A percentile compares a stretch with the other conserved stretches of the same genome.
Conservation (phyloP, 495 filamentous ascomycete genomes). For the Xylaria acuta region DNA sequence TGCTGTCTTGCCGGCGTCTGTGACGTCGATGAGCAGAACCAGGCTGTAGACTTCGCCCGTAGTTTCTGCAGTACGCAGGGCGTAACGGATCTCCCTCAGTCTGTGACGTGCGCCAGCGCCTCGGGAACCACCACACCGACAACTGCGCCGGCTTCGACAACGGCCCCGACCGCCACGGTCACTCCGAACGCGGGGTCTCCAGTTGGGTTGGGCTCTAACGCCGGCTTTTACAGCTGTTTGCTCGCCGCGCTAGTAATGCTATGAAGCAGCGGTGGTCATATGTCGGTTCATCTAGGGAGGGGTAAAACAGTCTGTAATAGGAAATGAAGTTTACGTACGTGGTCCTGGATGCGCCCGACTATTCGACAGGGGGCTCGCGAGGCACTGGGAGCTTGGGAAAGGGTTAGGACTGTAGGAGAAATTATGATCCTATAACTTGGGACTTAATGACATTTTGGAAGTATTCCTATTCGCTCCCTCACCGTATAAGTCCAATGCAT, state of each 20-base stretch:
- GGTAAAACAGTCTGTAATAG: constrained; percentile 4
- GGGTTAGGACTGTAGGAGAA: not conserved
- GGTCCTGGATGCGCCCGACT: not conserved
- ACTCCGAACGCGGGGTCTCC: constrained; percentile 13
- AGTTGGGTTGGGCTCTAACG: not conserved
- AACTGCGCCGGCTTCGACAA: not conserved
- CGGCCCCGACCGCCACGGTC: constrained; percentile 2
- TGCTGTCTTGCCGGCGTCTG: constrained; percentile 71
- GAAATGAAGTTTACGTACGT: not conserved
- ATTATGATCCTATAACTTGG: not conserved
- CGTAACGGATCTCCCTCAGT: constrained; percentile 21
- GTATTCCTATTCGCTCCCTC: constrained; percentile 4
- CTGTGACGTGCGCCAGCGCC: constrained; percentile 24
- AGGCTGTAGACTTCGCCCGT: constrained; percentile 43
- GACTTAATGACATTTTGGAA: constrained; percentile 5
- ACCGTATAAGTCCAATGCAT: constrained; percentile 5
- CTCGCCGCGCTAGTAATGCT: constrained; percentile 25
- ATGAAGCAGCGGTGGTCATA: constrained; percentile 4
- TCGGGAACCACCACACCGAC: constrained; percentile 14
- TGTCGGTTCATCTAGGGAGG: not conserved
- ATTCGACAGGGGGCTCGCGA: not conserved
- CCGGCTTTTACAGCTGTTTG: constrained; percentile 18
- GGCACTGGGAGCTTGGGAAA: not conserved
- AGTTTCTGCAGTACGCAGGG: constrained; percentile 30
- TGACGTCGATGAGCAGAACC: constrained; percentile 56